Percentiles rank a stretch among this genome's conserved stretches.
Conservation (phyloP, 352 stramenopile species). For the Globisporangium rhizosaccharum region DNA sequence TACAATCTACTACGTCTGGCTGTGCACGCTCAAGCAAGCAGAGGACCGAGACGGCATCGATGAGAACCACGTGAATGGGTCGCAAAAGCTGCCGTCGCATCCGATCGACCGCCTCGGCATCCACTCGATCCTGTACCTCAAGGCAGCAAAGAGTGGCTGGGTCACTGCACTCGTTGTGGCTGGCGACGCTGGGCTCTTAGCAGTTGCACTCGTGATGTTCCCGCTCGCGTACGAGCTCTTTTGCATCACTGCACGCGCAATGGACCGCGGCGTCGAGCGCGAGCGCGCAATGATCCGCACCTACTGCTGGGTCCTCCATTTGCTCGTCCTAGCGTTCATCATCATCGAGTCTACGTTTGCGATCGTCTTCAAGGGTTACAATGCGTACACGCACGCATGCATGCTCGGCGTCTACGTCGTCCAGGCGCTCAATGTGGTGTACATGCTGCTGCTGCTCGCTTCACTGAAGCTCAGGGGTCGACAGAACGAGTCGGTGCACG, state of each 20-base stretch:
- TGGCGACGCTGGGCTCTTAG: conserved; percentile 47
- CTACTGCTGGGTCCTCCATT: conserved; percentile 28
- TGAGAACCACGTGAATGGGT: too few relatives aligned
- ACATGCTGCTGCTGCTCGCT: conserved; percentile 34
- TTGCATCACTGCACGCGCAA: conserved; percentile 43
- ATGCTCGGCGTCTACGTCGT: conserved; percentile 37
- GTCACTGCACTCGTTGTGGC: conserved; percentile 30
- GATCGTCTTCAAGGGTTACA: conserved; percentile 25
- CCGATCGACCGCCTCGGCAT: conserved; percentile 47
- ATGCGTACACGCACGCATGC: conserved; percentile 22
- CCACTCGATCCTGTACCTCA: conserved; percentile 30
- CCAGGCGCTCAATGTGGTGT: conserved; percentile 38
- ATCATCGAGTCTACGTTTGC: conserved; percentile 19
- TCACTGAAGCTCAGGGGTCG: conserved; percentile 37
- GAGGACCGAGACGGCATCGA: conserved; percentile 17
- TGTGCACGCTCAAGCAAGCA: conserved; percentile 22
- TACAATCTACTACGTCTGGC: conserved; percentile 15
- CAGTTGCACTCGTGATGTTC: conserved; percentile 43
- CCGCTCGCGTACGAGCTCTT: conserved; percentile 52
- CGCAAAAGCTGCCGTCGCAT: conserved; percentile 9
- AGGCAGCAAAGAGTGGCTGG: conserved; percentile 14
- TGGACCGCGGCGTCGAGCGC: conserved; percentile 44
- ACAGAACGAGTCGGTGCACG: conserved; percentile 49
- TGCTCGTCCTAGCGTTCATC: conserved; percentile 22
- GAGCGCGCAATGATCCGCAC: conserved; percentile 36